Evolutionary conservation across 169 alveolate genomes (phyloP).

Genomic region (Plasmodium vivax): DNA sequence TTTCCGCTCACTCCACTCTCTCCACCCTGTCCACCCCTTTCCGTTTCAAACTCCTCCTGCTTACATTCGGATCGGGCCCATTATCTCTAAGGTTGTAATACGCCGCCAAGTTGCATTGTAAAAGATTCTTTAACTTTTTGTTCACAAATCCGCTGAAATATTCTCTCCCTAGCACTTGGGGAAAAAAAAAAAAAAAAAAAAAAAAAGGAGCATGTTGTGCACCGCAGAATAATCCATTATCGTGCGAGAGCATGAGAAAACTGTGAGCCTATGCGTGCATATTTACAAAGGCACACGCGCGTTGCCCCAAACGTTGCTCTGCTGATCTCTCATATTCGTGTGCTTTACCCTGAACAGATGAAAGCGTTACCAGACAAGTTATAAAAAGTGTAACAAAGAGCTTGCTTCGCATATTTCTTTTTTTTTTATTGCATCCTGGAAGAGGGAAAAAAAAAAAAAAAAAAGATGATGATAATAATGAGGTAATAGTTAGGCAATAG

Average conservation of each 20-base stretch:
- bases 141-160: conserved; percentile 10
- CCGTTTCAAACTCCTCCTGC: background rate
- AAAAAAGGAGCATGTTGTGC: background rate
- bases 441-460: background rate
- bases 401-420: conserved; percentile 38
- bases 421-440: conserved; percentile 44
- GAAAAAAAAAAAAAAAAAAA: background rate
- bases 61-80: conserved; percentile 47
- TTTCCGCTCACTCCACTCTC: too few relatives aligned
- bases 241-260: background rate
- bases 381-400: conserved; percentile 28
- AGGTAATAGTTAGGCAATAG: background rate
- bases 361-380: background rate
- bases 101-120: conserved; percentile 37
- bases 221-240: background rate
- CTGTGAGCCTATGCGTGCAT: background rate
- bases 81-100: conserved; percentile 14
- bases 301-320: background rate
- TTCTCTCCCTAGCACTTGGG: conserved; percentile 16
- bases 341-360: conserved; percentile 32
- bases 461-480: background rate
- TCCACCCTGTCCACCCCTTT: background rate
- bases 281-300: background rate
- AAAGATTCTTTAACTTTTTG: conserved; percentile 23
- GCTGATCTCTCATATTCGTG: background rate